phyloP scores from a whole-genome alignment of 2,329 filamentous ascomycete genomes.

The Beauveria scarabaeidicola region DNA sequence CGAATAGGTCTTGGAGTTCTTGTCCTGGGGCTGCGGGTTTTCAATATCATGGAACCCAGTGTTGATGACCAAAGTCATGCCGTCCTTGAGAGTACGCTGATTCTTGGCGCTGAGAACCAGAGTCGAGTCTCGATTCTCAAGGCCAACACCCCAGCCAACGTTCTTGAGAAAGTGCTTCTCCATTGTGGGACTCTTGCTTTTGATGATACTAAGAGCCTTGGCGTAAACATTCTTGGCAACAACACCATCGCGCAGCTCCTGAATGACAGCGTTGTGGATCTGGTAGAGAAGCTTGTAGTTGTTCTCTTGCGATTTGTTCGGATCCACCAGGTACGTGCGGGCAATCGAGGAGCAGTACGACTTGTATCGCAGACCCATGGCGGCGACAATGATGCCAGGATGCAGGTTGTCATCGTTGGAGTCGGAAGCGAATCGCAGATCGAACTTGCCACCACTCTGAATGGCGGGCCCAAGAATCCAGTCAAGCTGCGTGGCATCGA shows the following conservation, averaged over 20 bases:
- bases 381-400: constrained; percentile 86
- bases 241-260: constrained; percentile 81
- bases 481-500: constrained; percentile 82
- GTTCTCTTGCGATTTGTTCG: constrained; percentile 89
- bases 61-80: constrained; percentile 90
- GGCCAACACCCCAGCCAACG: constrained; percentile 83
- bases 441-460: constrained; percentile 93
- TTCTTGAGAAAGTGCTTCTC: constrained; percentile 94
- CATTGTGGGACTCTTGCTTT: constrained; percentile 85
- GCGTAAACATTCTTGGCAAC: constrained; percentile 82
- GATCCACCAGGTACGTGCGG: constrained; percentile 91
- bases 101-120: constrained; percentile 85
- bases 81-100: constrained; percentile 73
- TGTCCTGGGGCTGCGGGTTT: constrained; percentile 80
- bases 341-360: constrained; percentile 90
- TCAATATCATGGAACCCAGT: constrained; percentile 86
- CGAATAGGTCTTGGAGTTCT: constrained; percentile 81
- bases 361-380: constrained; percentile 87
- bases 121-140: constrained; percentile 79
- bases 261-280: constrained; percentile 83
- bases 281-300: constrained; percentile 84
- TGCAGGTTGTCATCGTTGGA: constrained; percentile 77
- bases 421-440: constrained; percentile 70
- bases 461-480: constrained; percentile 88
- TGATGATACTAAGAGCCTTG: constrained; percentile 74